phyloP scores from a whole-genome alignment of 2,329 filamentous ascomycete genomes.

The Xylariaceae sp. region DNA sequence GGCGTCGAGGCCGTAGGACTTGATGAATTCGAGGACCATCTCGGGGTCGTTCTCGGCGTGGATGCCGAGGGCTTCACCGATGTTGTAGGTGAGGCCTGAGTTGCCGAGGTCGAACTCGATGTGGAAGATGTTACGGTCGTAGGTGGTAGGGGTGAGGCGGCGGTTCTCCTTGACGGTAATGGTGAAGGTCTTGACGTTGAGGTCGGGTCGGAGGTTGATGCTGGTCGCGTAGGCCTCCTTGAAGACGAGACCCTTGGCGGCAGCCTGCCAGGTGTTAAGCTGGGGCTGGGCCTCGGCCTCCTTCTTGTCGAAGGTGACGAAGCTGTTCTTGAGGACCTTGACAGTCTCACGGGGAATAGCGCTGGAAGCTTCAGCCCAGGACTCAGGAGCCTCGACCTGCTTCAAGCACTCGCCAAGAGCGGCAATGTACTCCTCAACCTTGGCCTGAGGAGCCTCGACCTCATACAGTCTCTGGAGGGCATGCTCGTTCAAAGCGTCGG shows the following conservation, averaged over 20 bases:
- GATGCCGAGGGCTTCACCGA: slow-evolving; percentile 93
- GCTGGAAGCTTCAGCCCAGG: slow-evolving; percentile 69
- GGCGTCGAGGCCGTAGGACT: slow-evolving; percentile 78
- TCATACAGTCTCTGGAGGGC: slow-evolving; percentile 61
- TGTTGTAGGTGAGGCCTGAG: slow-evolving; percentile 91
- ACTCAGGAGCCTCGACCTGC: slow-evolving; percentile 67
- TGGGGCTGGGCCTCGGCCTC: slow-evolving; percentile 61
- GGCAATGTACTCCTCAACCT: slow-evolving; percentile 54
- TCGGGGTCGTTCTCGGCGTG: slow-evolving; percentile 86
- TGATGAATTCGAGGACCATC: slow-evolving; percentile 79
- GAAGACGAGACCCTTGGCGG: slow-evolving; percentile 83
- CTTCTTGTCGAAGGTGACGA: slow-evolving; percentile 70
- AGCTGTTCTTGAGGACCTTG: slow-evolving; percentile 72
- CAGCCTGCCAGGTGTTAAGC: slow-evolving; percentile 73
- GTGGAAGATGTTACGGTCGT: slow-evolving; percentile 99
- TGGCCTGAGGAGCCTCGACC: slow-evolving; percentile 49
- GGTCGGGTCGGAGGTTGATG: slow-evolving; percentile 72
- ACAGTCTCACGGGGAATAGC: slow-evolving; percentile 54
- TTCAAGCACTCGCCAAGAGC: slow-evolving; percentile 65
- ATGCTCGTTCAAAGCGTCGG: slow-evolving; percentile 57
- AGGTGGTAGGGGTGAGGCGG: slow-evolving; percentile 77
- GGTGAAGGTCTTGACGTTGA: slow-evolving; percentile 77
- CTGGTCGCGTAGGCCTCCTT: slow-evolving; percentile 86
- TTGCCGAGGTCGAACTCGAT: slow-evolving; percentile 95
- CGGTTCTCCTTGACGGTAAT: slow-evolving; percentile 94